Evolutionary conservation across 208 protist species (phyloP), one percentile per base, ranked within the genome.

Genomic region (Acanthamoeba royreba): DNA sequence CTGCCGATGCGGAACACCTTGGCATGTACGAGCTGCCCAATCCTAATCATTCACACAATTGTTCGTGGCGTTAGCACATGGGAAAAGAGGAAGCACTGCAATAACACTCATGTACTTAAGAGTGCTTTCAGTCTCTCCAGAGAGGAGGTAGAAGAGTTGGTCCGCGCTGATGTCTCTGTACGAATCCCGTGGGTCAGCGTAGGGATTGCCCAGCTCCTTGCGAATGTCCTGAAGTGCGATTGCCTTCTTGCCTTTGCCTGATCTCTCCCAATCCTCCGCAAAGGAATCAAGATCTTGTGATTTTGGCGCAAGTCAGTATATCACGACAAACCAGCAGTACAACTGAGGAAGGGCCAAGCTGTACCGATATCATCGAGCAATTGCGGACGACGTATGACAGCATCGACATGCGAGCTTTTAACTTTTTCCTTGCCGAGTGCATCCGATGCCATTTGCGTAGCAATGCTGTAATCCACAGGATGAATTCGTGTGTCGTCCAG

Each of bases 401-500:
- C 43, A 7, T 55, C 43, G 17, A 85, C 46, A 22, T 66, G 83
- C 42, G 42, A 40, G 33, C 40, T 35, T 33, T 90, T 49, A 28
- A 43, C 52, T 40, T 90, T 40, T 22, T 96, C 92, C 11, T 28
- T 28, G 35, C 97, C 96, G 0, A 97, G 46, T 15, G 94, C 95
- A 35, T 96, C 96, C 13, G 81, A 47, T 0, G 94, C 95, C 13
- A 97, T 96, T 55, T 94, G 95, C 28, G 77, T 77, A 5, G 95
- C 92, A 9, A 94, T 43, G 13, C 35, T 13, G 79, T 97, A 97
- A 72, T 91, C 38, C 0, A 94, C 72, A 9, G 95, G 94, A 92
- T 97, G 96, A 25, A 97, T 94, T 33, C 96, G 33, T 4, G 96
- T 97, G 15, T 91, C 94, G 55, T 97, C 95, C 0, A 97, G 33